phyloP scores from a whole-genome alignment of 352 stramenopile genomes.

The Globisporangium paroecandrum region DNA sequence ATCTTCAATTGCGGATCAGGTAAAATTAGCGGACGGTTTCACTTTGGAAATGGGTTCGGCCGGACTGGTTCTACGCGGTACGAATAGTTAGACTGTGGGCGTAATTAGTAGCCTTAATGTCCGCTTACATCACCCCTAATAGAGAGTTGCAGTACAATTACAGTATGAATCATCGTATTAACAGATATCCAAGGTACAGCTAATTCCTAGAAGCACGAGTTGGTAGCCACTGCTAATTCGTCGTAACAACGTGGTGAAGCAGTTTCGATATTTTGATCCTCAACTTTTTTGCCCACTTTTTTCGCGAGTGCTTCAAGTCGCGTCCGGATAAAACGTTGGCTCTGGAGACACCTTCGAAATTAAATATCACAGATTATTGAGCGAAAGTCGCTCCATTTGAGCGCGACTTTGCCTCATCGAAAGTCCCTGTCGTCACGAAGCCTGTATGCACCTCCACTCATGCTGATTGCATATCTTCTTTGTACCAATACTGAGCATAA shows the following conservation, averaged over 20 bases:
- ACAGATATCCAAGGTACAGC: background rate
- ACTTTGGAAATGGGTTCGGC: background rate
- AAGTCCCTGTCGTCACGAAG: background rate
- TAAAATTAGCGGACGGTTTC: background rate
- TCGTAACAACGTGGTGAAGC: background rate
- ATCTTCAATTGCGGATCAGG: background rate
- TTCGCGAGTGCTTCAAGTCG: background rate
- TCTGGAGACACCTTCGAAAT: background rate
- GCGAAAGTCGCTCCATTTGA: background rate
- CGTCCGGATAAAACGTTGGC: background rate
- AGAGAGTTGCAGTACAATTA: background rate
- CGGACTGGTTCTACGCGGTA: background rate
- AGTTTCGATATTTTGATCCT: constrained; percentile 1
- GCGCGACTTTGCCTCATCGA: background rate
- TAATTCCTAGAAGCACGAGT: background rate
- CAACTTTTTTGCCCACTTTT: constrained; percentile 2
- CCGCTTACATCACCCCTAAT: background rate
- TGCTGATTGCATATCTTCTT: background rate
- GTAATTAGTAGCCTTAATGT: background rate
- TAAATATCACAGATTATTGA: background rate
- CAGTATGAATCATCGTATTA: background rate
- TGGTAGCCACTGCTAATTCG: constrained; percentile 10
- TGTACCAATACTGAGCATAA: background rate
- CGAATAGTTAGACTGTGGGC: background rate
- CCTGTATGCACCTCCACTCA: background rate